Evolutionary conservation across 208 protist species (phyloP).

Genomic region (Acanthamoeba rhysodes): DNA sequence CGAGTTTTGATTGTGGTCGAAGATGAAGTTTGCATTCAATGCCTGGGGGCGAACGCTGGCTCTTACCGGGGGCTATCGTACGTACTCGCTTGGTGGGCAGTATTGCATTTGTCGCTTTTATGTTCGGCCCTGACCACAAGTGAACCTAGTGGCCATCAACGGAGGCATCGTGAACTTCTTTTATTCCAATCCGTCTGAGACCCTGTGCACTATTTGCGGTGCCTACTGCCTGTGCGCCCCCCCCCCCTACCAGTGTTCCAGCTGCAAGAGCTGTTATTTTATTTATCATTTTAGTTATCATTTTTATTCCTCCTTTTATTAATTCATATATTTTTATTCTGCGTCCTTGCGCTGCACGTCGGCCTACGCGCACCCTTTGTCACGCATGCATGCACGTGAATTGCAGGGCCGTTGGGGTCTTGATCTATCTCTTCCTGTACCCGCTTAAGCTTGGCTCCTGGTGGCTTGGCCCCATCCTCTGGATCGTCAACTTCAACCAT

Average conservation of each 20-base stretch:
- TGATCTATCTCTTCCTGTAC: conserved; percentile 47
- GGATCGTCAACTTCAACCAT: conserved; percentile 62
- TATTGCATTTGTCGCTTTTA: neutral
- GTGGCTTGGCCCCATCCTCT: conserved; percentile 41
- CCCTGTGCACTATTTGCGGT: conserved; percentile 8
- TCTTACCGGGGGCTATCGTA: conserved; percentile 27
- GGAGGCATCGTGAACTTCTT: conserved; percentile 63
- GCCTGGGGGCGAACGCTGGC: conserved; percentile 58
- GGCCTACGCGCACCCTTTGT: neutral
- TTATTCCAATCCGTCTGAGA: neutral
- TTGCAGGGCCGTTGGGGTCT: conserved; percentile 6
- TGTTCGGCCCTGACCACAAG: too few relatives aligned
- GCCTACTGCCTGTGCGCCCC: conserved; percentile 16
- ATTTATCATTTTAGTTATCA: neutral
- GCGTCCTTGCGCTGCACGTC: neutral
- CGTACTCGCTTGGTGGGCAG: neutral
- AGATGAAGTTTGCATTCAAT: conserved; percentile 58
- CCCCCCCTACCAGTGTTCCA: too few relatives aligned
- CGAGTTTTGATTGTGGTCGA: neutral
- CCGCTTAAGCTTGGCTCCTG: conserved; percentile 3
- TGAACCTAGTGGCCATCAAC: conserved; percentile 10
- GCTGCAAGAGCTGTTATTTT: too few relatives aligned
- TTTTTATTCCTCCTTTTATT: too few relatives aligned
- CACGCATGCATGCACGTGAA: too few relatives aligned
- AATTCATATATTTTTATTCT: too few relatives aligned